Conservation (phyloP, 495 filamentous ascomycete species). For the Chaetomium cochliodes region DNA sequence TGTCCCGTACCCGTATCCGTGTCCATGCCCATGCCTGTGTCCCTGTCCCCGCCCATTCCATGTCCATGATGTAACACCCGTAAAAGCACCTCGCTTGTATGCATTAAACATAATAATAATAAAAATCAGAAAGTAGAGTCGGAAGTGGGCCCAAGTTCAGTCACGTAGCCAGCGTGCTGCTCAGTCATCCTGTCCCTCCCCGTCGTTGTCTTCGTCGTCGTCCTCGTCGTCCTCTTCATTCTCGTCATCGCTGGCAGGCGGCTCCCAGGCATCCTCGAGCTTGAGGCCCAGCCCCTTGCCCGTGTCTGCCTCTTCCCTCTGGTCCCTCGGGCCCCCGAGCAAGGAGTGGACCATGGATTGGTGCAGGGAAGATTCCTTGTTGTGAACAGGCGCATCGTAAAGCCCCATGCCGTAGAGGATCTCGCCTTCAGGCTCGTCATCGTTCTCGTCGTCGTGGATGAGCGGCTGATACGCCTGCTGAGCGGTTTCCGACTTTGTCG, state of each 20-base stretch:
- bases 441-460: slow-evolving; percentile 44
- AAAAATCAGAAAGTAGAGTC: background rate
- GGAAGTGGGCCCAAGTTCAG: background rate
- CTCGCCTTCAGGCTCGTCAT: slow-evolving; percentile 54
- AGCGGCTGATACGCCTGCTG: slow-evolving; percentile 1
- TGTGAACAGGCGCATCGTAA: slow-evolving; percentile 65
- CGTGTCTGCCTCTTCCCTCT: slow-evolving; percentile 29
- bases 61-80: slow-evolving; percentile 9
- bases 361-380: slow-evolving; percentile 5
- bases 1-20: background rate
- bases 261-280: slow-evolving; percentile 79
- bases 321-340: slow-evolving; percentile 42
- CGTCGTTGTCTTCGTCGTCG: slow-evolving; percentile 28
- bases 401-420: slow-evolving; percentile 82
- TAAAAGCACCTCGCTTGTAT: slow-evolving; percentile 16
- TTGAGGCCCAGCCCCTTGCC: slow-evolving; percentile 79
- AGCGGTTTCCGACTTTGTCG: background rate
- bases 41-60: background rate
- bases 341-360: slow-evolving; percentile 52
- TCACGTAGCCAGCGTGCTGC: background rate
- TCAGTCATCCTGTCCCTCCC: slow-evolving; percentile 3
- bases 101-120: slow-evolving; percentile 9
- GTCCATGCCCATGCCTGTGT: background rate
- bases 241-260: slow-evolving; percentile 60
- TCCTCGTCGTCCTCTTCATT: slow-evolving; percentile 54